phyloP scores from a whole-genome alignment of 2,329 filamentous ascomycete species.

The Dissoconium aciculare region DNA sequence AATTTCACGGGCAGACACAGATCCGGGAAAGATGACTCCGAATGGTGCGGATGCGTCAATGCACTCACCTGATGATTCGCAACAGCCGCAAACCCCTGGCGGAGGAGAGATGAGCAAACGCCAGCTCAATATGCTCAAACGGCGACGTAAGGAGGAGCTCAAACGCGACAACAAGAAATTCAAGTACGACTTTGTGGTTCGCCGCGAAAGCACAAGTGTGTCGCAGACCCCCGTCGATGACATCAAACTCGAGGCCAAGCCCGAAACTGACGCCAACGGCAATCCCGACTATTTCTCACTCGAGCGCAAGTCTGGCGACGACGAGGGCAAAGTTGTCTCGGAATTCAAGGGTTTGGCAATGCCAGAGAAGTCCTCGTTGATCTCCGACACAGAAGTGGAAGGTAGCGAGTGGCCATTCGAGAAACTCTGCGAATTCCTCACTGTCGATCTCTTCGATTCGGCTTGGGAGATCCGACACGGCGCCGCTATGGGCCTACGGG shows the following conservation, averaged over 20 bases:
- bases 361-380: conserved; percentile 72
- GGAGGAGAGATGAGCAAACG: conserved; percentile 59
- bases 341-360: conserved; percentile 81
- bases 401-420: conserved; percentile 89
- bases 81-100: conserved; percentile 15
- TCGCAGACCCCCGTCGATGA: conserved; percentile 38
- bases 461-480: conserved; percentile 94
- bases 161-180: conserved; percentile 75
- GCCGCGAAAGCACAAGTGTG: conserved; percentile 47
- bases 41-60: conserved; percentile 12
- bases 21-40: conserved; percentile 28
- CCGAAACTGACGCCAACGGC: conserved; percentile 35
- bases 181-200: conserved; percentile 61
- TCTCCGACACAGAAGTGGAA: conserved; percentile 60
- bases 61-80: conserved; percentile 21
- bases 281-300: conserved; percentile 73
- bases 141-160: conserved; percentile 80
- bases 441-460: conserved; percentile 81
- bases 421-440: conserved; percentile 82
- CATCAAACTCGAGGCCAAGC: conserved; percentile 45
- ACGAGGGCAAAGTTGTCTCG: conserved; percentile 81
- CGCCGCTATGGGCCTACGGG: conserved; percentile 84
- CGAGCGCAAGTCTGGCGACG: conserved; percentile 65
- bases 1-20: conserved; percentile 38
- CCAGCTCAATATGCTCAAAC: conserved; percentile 85